These are phyloP conservation scores for Epichloe amarillans DNA, from an alignment of 2,329 filamentous ascomycete genomes.

Conservation along the genomic window DNA sequence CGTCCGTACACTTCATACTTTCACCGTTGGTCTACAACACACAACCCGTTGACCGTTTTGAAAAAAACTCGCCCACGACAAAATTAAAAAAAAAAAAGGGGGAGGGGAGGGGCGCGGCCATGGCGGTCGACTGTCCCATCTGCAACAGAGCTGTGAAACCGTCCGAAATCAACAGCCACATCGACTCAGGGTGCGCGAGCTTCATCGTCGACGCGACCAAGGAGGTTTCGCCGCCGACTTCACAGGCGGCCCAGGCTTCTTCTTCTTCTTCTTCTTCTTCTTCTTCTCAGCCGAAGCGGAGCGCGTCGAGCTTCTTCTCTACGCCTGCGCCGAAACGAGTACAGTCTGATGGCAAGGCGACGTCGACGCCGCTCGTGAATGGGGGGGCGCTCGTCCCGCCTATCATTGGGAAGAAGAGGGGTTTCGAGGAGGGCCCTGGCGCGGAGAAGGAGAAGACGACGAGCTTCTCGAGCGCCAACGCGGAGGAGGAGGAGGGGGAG, in stretches of 20 bases:
- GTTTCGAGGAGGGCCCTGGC: conserved; percentile 41
- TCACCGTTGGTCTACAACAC: no score
- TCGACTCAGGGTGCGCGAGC: conserved; percentile 68
- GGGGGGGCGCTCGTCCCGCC: conserved; percentile 11
- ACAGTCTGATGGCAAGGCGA: conserved; percentile 15
- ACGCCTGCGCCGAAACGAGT: conserved; percentile 45
- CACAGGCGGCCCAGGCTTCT: conserved; percentile 5
- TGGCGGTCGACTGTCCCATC: conserved; percentile 63
- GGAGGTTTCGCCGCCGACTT: conserved; percentile 16
- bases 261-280: no score
- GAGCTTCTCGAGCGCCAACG: no score
- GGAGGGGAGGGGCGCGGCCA: conserved; percentile 6
- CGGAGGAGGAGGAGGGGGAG: neutral
- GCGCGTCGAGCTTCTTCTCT: conserved; percentile 47
- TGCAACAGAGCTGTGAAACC: conserved; percentile 62
- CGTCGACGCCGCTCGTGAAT: conserved; percentile 20
- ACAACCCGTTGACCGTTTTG: no score
- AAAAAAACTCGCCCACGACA: no score
- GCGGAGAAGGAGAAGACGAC: conserved; percentile 1
- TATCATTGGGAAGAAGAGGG: conserved; percentile 33
- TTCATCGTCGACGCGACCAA: conserved; percentile 43
- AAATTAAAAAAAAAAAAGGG: neutral
- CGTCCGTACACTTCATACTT: no score
- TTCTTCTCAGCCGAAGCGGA: conserved; percentile 35
- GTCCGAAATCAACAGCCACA: conserved; percentile 72